These are phyloP conservation scores for Albatrellus sp. DNA, from an alignment of 1,284 basidiomycete species.

Conservation along the genomic window DNA sequence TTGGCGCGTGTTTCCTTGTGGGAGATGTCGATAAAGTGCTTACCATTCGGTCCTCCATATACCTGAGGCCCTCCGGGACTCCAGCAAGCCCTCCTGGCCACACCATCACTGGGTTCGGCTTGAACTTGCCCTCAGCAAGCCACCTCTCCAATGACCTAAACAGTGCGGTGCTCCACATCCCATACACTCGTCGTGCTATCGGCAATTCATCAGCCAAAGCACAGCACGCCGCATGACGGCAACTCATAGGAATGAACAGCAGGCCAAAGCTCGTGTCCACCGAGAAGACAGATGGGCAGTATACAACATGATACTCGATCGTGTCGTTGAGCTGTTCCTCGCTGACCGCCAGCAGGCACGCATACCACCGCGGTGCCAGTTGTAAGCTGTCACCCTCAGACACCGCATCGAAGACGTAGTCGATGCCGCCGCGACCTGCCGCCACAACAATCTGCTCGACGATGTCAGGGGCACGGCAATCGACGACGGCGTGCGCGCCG, in stretches of 20 bases:
- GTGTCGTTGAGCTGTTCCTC: background rate
- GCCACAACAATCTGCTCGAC: slow-evolving; percentile 14
- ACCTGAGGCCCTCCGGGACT: background rate
- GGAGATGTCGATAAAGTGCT: background rate
- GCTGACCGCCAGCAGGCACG: background rate
- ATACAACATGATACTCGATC: background rate
- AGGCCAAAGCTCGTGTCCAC: background rate
- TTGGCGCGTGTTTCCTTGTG: too few relatives aligned
- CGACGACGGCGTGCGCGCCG: slow-evolving; percentile 28
- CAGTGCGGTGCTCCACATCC: too few relatives aligned
- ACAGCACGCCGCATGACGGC: background rate
- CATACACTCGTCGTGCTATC: background rate
- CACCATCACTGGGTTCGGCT: background rate
- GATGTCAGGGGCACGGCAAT: slow-evolving; percentile 17
- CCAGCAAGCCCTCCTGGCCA: background rate
- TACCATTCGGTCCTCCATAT: slow-evolving; percentile 1
- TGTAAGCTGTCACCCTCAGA: slow-evolving; percentile 1
- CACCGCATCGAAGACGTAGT: slow-evolving; percentile 15
- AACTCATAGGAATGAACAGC: background rate
- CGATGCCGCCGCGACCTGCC: slow-evolving; percentile 12
- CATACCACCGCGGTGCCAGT: background rate
- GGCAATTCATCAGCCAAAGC: too few relatives aligned
- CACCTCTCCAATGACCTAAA: background rate
- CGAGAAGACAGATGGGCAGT: background rate
- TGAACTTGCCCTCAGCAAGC: background rate